These are phyloP conservation scores for Penicillium chermesinum DNA, from an alignment of 495 filamentous ascomycete species.

Conservation along the genomic window DNA sequence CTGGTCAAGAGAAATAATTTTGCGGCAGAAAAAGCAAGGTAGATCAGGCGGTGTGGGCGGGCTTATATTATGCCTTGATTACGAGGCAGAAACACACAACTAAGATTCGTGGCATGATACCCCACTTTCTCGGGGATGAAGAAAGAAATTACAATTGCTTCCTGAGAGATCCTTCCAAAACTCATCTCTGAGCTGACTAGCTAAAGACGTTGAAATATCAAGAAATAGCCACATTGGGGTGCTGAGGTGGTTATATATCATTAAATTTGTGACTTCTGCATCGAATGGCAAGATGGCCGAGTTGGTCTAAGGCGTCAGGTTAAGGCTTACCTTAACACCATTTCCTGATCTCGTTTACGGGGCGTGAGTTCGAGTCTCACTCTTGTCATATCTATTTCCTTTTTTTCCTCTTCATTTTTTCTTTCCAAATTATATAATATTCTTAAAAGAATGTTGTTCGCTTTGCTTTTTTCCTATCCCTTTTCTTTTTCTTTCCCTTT, in stretches of 20 bases:
- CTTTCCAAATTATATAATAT: no score
- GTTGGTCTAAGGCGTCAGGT: conserved; percentile 38
- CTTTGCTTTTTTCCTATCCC: no score
- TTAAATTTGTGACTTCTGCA: neutral
- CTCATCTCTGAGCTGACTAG: no score
- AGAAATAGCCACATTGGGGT: neutral
- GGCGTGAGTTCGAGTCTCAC: conserved; percentile 10
- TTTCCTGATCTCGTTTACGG: conserved; percentile 7
- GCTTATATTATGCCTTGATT: neutral
- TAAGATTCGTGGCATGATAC: neutral
- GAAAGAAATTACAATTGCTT: neutral
- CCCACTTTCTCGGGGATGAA: neutral
- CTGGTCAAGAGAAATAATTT: conserved; percentile 28
- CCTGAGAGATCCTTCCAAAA: no score
- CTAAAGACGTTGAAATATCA: no score
- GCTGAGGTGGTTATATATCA: neutral
- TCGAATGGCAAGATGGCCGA: conserved; percentile 31
- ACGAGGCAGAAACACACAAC: no score
- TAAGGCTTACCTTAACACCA: conserved; percentile 29
- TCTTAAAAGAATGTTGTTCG: no score
- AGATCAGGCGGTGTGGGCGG: conserved; percentile 18
- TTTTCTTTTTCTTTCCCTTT: no score
- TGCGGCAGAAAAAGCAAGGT: conserved; percentile 40
- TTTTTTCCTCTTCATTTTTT: neutral
- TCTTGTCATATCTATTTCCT: conserved; percentile 5